Evolutionary conservation across 495 filamentous ascomycete genomes (phyloP), one percentile per base, ranked within the genome.

Genomic region (Xylaria scruposa): DNA sequence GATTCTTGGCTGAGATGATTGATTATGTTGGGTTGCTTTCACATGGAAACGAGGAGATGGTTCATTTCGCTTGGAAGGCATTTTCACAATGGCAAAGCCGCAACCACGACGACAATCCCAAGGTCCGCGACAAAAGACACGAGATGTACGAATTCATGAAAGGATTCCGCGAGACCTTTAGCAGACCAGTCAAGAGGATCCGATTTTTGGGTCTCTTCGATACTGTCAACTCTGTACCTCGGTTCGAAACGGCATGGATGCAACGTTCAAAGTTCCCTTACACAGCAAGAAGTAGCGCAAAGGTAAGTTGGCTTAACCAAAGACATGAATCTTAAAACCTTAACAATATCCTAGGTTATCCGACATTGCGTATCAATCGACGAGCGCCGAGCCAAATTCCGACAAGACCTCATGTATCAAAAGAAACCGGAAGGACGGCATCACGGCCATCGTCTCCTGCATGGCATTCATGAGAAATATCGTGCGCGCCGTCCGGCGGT

Each of bases 1-100:
- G 93, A 15, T 96, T 95, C 76, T 84, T 97, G 4, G 91, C 93
- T 1, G 92, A 95, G 75, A 96, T 97, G 94, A 84, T 97, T 15
- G 91, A 94, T 74, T 91, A 93, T 69, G 89, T 97, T 67, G 93
- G 94, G 17, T 83, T 97, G 12, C 85, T 96, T 0, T 91, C 89
- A 53, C 88, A 89, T 70, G 94, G 93, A n/a, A 97, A 97, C 74
- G 93, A 97, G 74, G 94, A 96, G 73, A 90, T 97, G 89, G 88
- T 92, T 21, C 82, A 84, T 0, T 97, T 97, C 71, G 94, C 92
- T 4, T 96, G 93, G 93, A 94, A 95, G 81, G 93, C 93, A 0
- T 97, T 97, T 73, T 87, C 91, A 59, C 91, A 90, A 71, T 97
- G 93, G 93, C 91, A 97, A 78, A 88, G 89, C 72, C 88, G 93